These are phyloP conservation scores for Testicularia cyperi DNA, from an alignment of 1,284 basidiomycete genomes.

Conservation along the genomic window DNA sequence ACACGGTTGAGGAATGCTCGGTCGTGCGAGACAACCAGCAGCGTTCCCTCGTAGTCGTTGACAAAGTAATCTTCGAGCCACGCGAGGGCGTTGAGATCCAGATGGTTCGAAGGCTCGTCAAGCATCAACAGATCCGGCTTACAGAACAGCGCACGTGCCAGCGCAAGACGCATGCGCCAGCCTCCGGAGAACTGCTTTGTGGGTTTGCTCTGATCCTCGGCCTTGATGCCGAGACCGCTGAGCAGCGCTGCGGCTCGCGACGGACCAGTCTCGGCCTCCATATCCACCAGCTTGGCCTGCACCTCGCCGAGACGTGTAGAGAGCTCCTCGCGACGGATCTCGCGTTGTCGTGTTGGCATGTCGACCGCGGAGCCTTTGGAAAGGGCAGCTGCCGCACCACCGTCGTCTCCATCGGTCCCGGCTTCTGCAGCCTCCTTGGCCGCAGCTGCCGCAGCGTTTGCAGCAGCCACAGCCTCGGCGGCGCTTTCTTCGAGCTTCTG, in stretches of 20 bases:
- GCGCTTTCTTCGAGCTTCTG: conserved; percentile 48
- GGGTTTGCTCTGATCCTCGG: conserved; percentile 71
- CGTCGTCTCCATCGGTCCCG: conserved; percentile 5
- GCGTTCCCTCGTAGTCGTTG: conserved; percentile 83
- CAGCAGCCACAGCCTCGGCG: conserved; percentile 37
- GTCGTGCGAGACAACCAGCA: conserved; percentile 97
- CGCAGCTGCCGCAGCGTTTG: conserved; percentile 30
- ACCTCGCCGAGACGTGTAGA: conserved; percentile 84
- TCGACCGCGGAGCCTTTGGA: conserved; percentile 50
- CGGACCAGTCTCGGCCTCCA: conserved; percentile 96
- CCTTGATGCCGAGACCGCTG: conserved; percentile 87
- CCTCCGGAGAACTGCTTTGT: conserved; percentile 89
- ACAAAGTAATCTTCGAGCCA: conserved; percentile 69
- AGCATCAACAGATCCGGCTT: conserved; percentile 65
- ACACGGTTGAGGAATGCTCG: conserved; percentile 96
- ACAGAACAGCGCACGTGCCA: conserved; percentile 92
- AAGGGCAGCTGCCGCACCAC: conserved; percentile 22
- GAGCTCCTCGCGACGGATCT: conserved; percentile 71
- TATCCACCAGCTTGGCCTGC: conserved; percentile 85
- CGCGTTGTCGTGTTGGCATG: conserved; percentile 58
- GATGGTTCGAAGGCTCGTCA: conserved; percentile 81
- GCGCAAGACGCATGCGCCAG: conserved; percentile 99
- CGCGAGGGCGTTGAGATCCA: conserved; percentile 67
- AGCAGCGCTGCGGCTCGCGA: conserved; percentile 85
- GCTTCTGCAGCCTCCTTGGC: conserved; percentile 25